phyloP scores from a whole-genome alignment of 2,329 filamentous ascomycete species.

The Paraphaeosphaeria sporulosa region DNA sequence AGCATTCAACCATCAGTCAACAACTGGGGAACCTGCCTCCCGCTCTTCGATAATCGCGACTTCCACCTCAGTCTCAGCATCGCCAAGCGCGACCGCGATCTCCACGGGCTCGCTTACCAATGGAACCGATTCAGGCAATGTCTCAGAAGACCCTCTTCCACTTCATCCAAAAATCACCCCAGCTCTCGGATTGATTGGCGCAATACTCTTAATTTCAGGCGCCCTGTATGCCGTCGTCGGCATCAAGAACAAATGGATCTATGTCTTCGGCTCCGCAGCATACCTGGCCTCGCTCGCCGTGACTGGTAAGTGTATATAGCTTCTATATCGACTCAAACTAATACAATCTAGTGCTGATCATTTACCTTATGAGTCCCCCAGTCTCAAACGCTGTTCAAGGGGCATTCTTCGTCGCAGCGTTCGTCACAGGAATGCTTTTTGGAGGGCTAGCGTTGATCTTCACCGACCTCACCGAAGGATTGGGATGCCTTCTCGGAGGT shows the following conservation, averaged over 20 bases:
- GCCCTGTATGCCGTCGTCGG: conserved; percentile 76
- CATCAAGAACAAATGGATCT: conserved; percentile 76
- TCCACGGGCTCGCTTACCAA: not conserved
- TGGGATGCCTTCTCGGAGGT: conserved; percentile 87
- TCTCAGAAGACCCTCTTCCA: conserved; percentile 61
- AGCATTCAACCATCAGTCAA: conserved; percentile 23
- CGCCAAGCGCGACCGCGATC: conserved; percentile 2
- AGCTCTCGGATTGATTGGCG: conserved; percentile 79
- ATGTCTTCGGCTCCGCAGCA: conserved; percentile 74
- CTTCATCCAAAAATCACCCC: conserved; percentile 79
- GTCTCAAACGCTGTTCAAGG: conserved; percentile 80
- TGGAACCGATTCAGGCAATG: conserved; percentile 10
- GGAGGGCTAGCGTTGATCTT: conserved; percentile 80
- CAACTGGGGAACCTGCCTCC: conserved; percentile 20
- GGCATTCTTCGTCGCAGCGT: conserved; percentile 81
- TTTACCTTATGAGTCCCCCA: conserved; percentile 87
- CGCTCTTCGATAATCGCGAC: conserved; percentile 23
- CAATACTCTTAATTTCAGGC: conserved; percentile 78
- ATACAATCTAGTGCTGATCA: conserved; percentile 68
- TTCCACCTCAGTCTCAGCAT: conserved; percentile 16
- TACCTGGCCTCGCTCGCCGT: conserved; percentile 77
- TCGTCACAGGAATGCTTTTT: conserved; percentile 75
- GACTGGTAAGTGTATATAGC: conserved; percentile 44
- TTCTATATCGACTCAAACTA: too few relatives aligned
- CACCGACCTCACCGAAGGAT: conserved; percentile 79